phyloP scores from a whole-genome alignment of 495 filamentous ascomycete species.

The Aspergillus asperescens region DNA sequence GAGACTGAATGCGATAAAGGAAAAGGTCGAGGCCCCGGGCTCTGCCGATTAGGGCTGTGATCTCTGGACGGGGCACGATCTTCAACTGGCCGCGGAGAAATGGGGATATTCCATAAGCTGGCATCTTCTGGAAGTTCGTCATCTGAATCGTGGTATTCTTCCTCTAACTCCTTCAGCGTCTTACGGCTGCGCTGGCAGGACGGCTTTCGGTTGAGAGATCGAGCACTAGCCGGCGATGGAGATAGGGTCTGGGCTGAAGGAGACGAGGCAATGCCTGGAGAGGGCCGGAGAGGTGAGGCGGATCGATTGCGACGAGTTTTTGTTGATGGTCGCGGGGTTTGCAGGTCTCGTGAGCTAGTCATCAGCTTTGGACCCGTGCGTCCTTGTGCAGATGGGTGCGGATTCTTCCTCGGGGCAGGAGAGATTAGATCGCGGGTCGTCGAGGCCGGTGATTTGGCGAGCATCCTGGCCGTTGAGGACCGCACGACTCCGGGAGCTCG shows the following conservation, averaged over 20 bases:
- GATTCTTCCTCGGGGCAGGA: conserved; percentile 46
- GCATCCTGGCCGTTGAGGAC: conserved; percentile 31
- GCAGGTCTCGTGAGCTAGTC: conserved; percentile 24
- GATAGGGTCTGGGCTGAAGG: conserved; percentile 31
- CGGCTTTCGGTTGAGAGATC: conserved; percentile 33
- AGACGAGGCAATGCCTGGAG: conserved; percentile 26
- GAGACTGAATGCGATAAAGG: conserved; percentile 41
- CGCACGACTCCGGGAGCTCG: conserved; percentile 27
- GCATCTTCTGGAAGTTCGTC: conserved; percentile 92
- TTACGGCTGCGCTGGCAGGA: conserved; percentile 77
- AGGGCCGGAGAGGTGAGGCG: conserved; percentile 35
- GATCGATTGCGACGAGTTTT: conserved; percentile 38
- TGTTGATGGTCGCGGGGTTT: conserved; percentile 19
- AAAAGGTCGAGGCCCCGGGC: conserved; percentile 36
- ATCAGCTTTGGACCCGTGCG: conserved; percentile 21
- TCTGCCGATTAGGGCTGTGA: conserved; percentile 51
- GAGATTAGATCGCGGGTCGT: conserved; percentile 42
- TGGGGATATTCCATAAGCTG: conserved; percentile 86
- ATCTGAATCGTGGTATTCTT: conserved; percentile 82
- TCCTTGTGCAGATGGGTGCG: conserved; percentile 25
- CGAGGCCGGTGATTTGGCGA: conserved; percentile 27
- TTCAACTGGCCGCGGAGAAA: conserved; percentile 75
- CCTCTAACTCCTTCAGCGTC: conserved; percentile 70
- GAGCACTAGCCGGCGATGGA: conserved; percentile 33
- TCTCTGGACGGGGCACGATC: conserved; percentile 54